A percentile compares a stretch with the other conserved stretches of the same genome.
Conservation (phyloP, 1,284 basidiomycete genomes). For the Gomphus bonarii region DNA sequence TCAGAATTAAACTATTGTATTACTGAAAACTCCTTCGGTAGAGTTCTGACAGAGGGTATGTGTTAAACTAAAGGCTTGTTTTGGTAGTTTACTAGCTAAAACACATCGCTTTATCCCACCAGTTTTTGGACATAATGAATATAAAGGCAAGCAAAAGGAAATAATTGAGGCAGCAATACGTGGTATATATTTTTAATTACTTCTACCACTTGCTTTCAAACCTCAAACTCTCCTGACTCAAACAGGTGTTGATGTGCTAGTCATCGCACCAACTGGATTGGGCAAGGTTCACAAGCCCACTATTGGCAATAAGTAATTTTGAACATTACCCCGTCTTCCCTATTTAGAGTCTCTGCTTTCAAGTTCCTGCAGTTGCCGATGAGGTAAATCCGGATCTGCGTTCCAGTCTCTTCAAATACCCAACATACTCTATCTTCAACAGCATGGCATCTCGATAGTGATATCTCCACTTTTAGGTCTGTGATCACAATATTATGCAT, state of each 20-base stretch:
- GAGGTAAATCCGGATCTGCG: conserved; percentile 28
- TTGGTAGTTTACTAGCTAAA: neutral
- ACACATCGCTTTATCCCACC: neutral
- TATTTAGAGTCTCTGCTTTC: conserved; percentile 71
- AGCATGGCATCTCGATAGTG: conserved; percentile 69
- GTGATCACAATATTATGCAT: conserved; percentile 14
- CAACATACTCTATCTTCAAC: neutral
- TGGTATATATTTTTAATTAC: conserved; percentile 29
- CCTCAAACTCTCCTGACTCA: conserved; percentile 18
- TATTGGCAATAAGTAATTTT: conserved; percentile 1
- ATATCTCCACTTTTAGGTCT: conserved; percentile 70
- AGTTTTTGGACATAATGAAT: conserved; percentile 63
- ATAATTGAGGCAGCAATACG: conserved; percentile 60
- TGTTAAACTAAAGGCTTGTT: neutral
- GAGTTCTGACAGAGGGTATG: neutral
- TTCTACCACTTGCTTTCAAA: neutral
- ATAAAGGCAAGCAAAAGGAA: conserved; percentile 68
- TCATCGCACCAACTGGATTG: conserved; percentile 82
- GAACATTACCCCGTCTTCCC: neutral
- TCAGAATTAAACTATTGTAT: neutral
- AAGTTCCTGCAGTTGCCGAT: conserved; percentile 69
- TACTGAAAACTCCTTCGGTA: neutral
- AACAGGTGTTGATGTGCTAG: conserved; percentile 61
- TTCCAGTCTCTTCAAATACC: neutral
- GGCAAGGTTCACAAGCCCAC: conserved; percentile 54